These are phyloP conservation scores for Vanrija humicola DNA, from an alignment of 1,284 basidiomycete species.

Conservation along the genomic window DNA sequence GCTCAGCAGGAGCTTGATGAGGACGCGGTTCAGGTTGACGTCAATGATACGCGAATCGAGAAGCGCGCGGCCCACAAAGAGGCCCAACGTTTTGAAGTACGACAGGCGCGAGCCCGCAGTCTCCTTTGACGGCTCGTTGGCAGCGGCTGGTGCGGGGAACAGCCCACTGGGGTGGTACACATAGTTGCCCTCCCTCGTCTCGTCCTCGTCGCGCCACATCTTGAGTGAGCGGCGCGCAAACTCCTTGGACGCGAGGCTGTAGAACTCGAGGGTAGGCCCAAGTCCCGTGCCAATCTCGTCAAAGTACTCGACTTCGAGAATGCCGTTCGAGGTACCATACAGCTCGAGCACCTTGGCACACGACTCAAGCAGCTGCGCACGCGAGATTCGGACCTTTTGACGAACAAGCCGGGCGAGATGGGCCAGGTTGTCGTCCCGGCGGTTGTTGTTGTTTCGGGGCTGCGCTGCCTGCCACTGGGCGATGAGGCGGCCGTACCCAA, in stretches of 20 bases:
- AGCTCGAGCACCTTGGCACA: constrained; percentile 97
- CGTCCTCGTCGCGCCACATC: constrained; percentile 85
- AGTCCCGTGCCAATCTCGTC: constrained; percentile 98
- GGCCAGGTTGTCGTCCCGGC: constrained; percentile 83
- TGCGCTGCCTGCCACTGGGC: constrained; percentile 84
- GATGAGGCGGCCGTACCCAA: constrained; percentile 92
- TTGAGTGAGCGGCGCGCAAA: constrained; percentile 82
- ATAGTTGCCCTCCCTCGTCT: constrained; percentile 59
- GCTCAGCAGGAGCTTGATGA: constrained; percentile 81
- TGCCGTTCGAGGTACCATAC: constrained; percentile 81
- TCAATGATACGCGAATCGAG: constrained; percentile 97
- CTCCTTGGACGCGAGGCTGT: constrained; percentile 86
- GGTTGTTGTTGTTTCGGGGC: constrained; percentile 60
- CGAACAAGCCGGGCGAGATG: constrained; percentile 88
- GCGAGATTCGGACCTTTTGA: constrained; percentile 94
- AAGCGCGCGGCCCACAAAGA: constrained; percentile 97
- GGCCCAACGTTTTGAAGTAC: constrained; percentile 84
- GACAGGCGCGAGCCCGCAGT: constrained; percentile 53
- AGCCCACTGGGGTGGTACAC: constrained; percentile 79
- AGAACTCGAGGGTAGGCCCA: constrained; percentile 98
- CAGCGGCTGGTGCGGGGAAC: constrained; percentile 77
- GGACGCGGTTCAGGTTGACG: constrained; percentile 85
- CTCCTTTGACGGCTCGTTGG: constrained; percentile 51
- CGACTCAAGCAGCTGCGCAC: constrained; percentile 92
- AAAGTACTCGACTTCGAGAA: constrained; percentile 97